A percentile compares a stretch with the other conserved stretches of the same genome.
phyloP scores from a whole-genome alignment of 805 yeast genomes.

The Zygosaccharomyces gambellarensis region DNA sequence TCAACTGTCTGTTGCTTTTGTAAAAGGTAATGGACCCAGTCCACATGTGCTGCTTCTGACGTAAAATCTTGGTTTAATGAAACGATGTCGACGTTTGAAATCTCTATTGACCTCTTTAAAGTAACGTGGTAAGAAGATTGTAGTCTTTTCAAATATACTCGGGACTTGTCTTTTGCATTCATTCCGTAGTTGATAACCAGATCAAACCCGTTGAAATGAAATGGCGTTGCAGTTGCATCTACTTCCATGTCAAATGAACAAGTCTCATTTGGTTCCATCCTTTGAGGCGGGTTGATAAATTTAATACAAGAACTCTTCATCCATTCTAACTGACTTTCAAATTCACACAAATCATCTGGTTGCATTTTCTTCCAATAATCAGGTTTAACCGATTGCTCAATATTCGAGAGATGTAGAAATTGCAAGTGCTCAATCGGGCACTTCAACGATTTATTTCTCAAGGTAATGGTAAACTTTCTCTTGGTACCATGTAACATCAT shows the following conservation, averaged over 20 bases:
- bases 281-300: constrained; percentile 16
- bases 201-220: constrained; percentile 22
- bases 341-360: constrained; percentile 27
- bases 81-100: constrained; percentile 70
- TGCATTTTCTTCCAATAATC: constrained; percentile 30
- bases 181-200: constrained; percentile 30
- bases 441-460: constrained; percentile 28
- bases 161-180: constrained; percentile 13
- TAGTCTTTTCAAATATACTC: constrained; percentile 23
- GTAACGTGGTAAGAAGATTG: constrained; percentile 30
- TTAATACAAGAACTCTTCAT: constrained; percentile 21
- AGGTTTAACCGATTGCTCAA: constrained; percentile 22
- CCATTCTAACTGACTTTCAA: constrained; percentile 27
- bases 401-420: constrained; percentile 21
- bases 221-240: constrained; percentile 23
- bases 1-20: constrained; percentile 10
- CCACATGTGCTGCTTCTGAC: constrained; percentile 17
- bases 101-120: constrained; percentile 52
- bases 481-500: constrained; percentile 34
- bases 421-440: constrained; percentile 25
- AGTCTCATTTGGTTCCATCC: constrained; percentile 23
- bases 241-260: constrained; percentile 23
- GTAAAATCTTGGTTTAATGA: constrained; percentile 43
- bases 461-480: constrained; percentile 15
- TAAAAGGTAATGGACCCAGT: constrained; percentile 31